Base-by-base conservation (phyloP, 495 filamentous ascomycete genomes). In the Lepraria neglecta region DNA sequence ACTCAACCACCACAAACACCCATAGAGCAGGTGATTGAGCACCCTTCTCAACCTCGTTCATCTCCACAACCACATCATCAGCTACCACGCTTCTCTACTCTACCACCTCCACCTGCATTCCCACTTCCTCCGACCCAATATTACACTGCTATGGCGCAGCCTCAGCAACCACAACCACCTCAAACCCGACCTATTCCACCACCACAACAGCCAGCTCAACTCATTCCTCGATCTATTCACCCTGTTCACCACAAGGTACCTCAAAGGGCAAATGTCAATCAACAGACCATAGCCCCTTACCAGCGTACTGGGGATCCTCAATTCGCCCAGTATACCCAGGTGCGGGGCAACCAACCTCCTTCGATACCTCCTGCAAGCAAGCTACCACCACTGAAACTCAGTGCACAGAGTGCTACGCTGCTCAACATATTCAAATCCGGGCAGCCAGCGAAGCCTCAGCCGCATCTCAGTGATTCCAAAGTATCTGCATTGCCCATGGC, bases 381-480 rank as follows among this genome's bases (percentile, higher is more conserved):
- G 53, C 67, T 83, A 28, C 83, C 81, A 12, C 73, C 79, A 43
- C 86, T 83, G 7, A 82, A 85, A 65, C 76, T 90, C 44, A 87
- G 74, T 10, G 79, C 74, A 44, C 87, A 90, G 68, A 82, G 84
- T 5, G 73, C 84, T 56, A 78, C 82, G 31, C 69, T 90, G 6
- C 71, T 90, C 48, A 84, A 80, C 67, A 77, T 84, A 3, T 87
- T 90, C 71, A 90, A 86, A 69, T 71, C 69, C 30, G 62, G 44
- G 54, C 53, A 33, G 35, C 57, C 48, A 38, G 30, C 30, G 6
- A 50, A 61, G 19, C 12, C 31, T 14, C 6, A 50, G 40, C 31
- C 38, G 42, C 42, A 45, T 40, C 24, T 27, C 7, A 45, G 28
- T 11, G 52, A 44, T 6, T 35, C 33, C 11, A 56, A 55, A 44